Conservation (phyloP, 768 basidiomycete species). For the Fibroporia radiculosa region DNA sequence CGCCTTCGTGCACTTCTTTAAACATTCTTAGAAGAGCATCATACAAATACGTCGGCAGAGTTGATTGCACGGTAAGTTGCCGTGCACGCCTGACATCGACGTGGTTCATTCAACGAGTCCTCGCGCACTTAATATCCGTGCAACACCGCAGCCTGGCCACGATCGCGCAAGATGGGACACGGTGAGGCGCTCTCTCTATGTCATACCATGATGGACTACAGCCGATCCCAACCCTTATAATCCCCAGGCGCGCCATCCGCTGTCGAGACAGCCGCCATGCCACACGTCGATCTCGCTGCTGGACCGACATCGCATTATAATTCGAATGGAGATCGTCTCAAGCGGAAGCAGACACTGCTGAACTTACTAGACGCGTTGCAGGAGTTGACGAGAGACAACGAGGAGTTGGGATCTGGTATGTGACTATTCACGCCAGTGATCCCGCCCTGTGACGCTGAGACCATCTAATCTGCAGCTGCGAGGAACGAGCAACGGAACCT, state of each 20-base stretch:
- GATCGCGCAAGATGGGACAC: slow-evolving; percentile 13
- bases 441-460: background rate
- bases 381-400: slow-evolving; percentile 35
- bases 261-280: background rate
- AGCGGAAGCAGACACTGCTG: slow-evolving; percentile 39
- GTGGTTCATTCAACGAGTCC: no score
- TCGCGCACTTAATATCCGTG: no score
- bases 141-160: no score
- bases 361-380: slow-evolving; percentile 39
- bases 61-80: no score
- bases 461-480: slow-evolving; percentile 18
- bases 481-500: slow-evolving; percentile 37
- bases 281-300: background rate
- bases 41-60: no score
- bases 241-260: background rate
- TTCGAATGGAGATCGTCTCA: slow-evolving; percentile 8
- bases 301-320: background rate
- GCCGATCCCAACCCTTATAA: no score
- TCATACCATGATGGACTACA: no score
- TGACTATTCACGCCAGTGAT: background rate
- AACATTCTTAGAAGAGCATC: background rate
- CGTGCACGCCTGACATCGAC: no score
- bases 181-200: slow-evolving; percentile 11
- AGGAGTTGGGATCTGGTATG: slow-evolving; percentile 26
- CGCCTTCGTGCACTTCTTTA: background rate